A percentile compares a stretch with the other conserved stretches of the same genome.
Evolutionary conservation across 495 filamentous ascomycete genomes (phyloP).

Genomic region (Aspergillus heteromorphus): DNA sequence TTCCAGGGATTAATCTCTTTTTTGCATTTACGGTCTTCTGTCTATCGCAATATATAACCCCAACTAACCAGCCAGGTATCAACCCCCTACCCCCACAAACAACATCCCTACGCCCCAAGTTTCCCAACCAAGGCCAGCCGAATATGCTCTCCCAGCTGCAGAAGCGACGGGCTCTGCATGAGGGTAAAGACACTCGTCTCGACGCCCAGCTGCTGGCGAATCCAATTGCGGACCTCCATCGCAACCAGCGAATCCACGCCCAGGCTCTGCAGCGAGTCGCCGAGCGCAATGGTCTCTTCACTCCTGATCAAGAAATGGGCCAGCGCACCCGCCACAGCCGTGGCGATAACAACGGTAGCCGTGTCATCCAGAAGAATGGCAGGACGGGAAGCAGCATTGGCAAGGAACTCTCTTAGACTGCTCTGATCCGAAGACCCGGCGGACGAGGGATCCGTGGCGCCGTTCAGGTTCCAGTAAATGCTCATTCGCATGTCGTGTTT

Average conservation of each 20-base stretch:
- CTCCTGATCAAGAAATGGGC: background rate
- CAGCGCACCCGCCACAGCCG: background rate
- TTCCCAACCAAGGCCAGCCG: background rate
- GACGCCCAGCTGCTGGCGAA: background rate
- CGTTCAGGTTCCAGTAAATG: background rate
- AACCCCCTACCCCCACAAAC: too few species aligned
- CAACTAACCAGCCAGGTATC: too few species aligned
- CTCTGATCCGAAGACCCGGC: background rate
- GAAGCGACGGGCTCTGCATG: background rate
- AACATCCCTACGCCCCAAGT: background rate
- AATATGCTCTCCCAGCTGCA: background rate
- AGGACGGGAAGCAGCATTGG: background rate
- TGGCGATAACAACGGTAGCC: background rate
- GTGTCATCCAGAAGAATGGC: background rate
- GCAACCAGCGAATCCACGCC: background rate
- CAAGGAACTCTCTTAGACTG: background rate
- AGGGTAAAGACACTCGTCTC: background rate
- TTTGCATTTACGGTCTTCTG: too few species aligned
- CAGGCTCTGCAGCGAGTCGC: background rate
- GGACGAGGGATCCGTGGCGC: background rate
- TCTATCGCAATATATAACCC: too few species aligned
- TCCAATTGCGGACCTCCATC: conserved; percentile 2
- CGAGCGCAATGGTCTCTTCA: background rate
- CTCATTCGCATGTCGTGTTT: background rate
- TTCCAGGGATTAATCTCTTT: too few species aligned